These are phyloP conservation scores for Aspergillus biplanus DNA, from an alignment of 495 filamentous ascomycete genomes.

Conservation along the genomic window DNA sequence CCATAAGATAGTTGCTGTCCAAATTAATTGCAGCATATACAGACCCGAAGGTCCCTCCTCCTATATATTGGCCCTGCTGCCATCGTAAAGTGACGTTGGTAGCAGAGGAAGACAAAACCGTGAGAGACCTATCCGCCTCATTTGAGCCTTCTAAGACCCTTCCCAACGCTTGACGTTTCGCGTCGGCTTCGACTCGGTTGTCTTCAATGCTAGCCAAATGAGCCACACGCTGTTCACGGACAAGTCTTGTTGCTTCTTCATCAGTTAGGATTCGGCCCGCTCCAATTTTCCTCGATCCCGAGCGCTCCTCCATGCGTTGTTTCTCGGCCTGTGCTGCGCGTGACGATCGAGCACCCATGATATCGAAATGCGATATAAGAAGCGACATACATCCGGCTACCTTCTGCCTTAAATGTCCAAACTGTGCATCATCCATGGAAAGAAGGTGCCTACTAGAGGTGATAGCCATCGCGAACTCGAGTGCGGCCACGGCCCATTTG, in stretches of 20 bases:
- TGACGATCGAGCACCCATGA: constrained; percentile 93
- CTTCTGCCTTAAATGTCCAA: constrained; percentile 76
- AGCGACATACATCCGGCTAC: constrained; percentile 98
- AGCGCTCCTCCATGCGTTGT: constrained; percentile 74
- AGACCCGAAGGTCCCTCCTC: constrained; percentile 94
- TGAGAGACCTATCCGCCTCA: constrained; percentile 92
- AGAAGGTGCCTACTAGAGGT: constrained; percentile 90
- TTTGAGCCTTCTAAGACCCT: constrained; percentile 90
- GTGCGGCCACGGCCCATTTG: constrained; percentile 91
- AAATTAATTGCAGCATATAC: constrained; percentile 97
- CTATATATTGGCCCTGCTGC: constrained; percentile 97
- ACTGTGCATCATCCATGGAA: constrained; percentile 83
- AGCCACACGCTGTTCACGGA: constrained; percentile 71
- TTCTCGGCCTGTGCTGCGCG: constrained; percentile 92
- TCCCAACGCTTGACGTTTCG: constrained; percentile 88
- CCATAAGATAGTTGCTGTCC: constrained; percentile 94
- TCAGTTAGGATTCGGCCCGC: constrained; percentile 81
- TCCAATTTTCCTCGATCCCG: constrained; percentile 73
- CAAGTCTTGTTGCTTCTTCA: constrained; percentile 74
- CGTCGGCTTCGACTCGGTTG: constrained; percentile 71
- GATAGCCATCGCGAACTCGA: constrained; percentile 98
- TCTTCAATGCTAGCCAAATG: constrained; percentile 78
- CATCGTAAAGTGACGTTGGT: constrained; percentile 94
- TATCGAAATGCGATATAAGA: constrained; percentile 97
- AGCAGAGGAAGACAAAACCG: constrained; percentile 88